A percentile compares a stretch with the other conserved stretches of the same genome.
phyloP scores from a whole-genome alignment of 805 yeast genomes.

The Starmerella kuoi region DNA sequence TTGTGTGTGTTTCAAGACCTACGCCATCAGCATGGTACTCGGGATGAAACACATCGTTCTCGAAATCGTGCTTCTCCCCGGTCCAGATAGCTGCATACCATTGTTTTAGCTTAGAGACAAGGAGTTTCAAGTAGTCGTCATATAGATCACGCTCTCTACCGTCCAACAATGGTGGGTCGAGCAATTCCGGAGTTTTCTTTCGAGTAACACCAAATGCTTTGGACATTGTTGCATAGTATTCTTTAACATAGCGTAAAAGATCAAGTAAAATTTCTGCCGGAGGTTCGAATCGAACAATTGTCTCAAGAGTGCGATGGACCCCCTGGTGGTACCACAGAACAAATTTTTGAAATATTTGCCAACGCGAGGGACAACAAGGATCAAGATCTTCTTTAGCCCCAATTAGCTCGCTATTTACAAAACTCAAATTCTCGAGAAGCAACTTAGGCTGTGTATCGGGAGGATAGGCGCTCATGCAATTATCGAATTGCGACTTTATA shows the following conservation, averaged over 20 bases:
- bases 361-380: conserved; percentile 52
- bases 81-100: conserved; percentile 64
- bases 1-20: conserved; percentile 65
- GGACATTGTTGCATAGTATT: conserved; percentile 44
- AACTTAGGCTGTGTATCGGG: conserved; percentile 38
- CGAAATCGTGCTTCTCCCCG: conserved; percentile 57
- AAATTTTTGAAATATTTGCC: conserved; percentile 58
- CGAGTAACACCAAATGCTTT: conserved; percentile 40
- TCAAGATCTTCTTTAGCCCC: conserved; percentile 50
- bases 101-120: conserved; percentile 62
- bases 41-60: conserved; percentile 59
- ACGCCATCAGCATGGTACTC: conserved; percentile 53
- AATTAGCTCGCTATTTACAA: conserved; percentile 71
- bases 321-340: conserved; percentile 56
- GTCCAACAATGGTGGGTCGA: conserved; percentile 52
- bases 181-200: conserved; percentile 26
- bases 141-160: conserved; percentile 60
- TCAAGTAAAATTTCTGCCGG: conserved; percentile 63
- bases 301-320: conserved; percentile 50
- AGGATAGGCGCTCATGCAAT: conserved; percentile 45
- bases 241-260: conserved; percentile 66
- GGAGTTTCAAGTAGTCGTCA: conserved; percentile 64
- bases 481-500: conserved; percentile 53
- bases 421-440: conserved; percentile 58
- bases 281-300: conserved; percentile 55